Percentiles rank a stretch among this genome's conserved stretches.
phyloP scores from a whole-genome alignment of 2,329 filamentous ascomycete species.

The Celoporthe dispersa region DNA sequence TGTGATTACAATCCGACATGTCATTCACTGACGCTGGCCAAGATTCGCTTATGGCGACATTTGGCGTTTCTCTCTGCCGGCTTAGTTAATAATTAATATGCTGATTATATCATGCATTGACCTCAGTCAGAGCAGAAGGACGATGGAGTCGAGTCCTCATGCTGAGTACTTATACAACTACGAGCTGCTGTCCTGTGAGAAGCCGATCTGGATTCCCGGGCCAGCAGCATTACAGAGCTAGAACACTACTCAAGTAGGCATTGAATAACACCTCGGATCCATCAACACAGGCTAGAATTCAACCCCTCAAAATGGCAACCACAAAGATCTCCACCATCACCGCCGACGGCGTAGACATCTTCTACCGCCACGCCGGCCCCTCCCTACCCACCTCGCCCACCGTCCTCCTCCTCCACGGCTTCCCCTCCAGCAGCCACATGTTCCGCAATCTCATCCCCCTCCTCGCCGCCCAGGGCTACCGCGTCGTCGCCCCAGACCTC shows the following conservation, averaged over 20 bases:
- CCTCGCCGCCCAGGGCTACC: slow-evolving; percentile 43
- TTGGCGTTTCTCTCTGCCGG: background rate
- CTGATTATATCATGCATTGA: background rate
- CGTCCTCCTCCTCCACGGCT: slow-evolving; percentile 51
- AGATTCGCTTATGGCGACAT: background rate
- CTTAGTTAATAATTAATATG: background rate
- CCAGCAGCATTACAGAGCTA: too few species aligned
- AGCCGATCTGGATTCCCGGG: background rate
- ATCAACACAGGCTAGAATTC: background rate
- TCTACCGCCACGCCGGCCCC: slow-evolving; percentile 45
- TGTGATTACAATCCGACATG: background rate
- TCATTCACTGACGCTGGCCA: background rate
- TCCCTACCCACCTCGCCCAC: slow-evolving; percentile 37
- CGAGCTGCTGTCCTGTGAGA: background rate
- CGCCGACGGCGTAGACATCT: slow-evolving; percentile 44
- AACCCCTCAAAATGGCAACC: slow-evolving; percentile 12
- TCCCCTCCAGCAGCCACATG: slow-evolving; percentile 48
- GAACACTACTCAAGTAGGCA: too few species aligned
- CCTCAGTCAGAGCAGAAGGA: background rate
- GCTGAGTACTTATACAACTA: background rate
- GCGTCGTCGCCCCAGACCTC: slow-evolving; percentile 59
- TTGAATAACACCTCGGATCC: background rate
- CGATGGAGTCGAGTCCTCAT: background rate
- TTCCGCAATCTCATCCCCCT: slow-evolving; percentile 50
- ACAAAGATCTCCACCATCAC: slow-evolving; percentile 33